A percentile compares a stretch with the other conserved stretches of the same genome.
Conservation (phyloP, 2,329 filamentous ascomycete genomes). For the Ceratocystiopsis brevicomis region DNA sequence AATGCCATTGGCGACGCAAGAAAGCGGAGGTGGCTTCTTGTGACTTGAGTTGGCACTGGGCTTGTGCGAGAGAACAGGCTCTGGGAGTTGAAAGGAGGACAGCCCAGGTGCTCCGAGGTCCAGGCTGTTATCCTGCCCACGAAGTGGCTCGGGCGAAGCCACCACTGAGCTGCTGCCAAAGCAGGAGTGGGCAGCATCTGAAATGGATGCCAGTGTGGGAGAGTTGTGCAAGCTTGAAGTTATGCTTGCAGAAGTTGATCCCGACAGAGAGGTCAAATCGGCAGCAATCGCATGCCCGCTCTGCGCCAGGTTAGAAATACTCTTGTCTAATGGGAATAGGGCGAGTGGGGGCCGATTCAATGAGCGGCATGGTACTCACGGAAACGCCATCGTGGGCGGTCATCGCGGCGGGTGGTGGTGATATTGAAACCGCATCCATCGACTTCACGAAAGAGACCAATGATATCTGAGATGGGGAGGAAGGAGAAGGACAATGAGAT, state of each 20-base stretch:
- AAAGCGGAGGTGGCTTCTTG: background rate
- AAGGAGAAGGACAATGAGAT: too few species aligned
- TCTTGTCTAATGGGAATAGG: too few species aligned
- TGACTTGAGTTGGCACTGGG: constrained; percentile 41
- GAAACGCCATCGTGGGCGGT: too few species aligned
- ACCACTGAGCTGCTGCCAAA: constrained; percentile 42
- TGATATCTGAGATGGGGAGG: too few species aligned
- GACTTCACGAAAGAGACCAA: too few species aligned
- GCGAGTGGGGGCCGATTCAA: too few species aligned
- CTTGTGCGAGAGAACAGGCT: constrained; percentile 44
- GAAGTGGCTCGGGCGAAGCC: constrained; percentile 44
- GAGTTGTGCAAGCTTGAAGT: constrained; percentile 38
- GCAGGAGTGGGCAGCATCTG: constrained; percentile 26
- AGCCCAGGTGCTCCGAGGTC: constrained; percentile 31
- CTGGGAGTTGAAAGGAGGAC: constrained; percentile 49
- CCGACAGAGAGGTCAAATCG: background rate
- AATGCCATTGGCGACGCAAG: constrained; percentile 23
- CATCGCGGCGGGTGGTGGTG: too few species aligned
- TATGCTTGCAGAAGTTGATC: constrained; percentile 26
- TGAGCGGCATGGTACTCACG: too few species aligned
- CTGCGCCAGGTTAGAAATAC: too few species aligned
- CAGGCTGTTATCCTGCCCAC: constrained; percentile 19
- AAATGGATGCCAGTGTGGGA: constrained; percentile 32
- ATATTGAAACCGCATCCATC: too few species aligned
- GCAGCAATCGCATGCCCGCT: background rate